phyloP scores from a whole-genome alignment of 2,329 filamentous ascomycete genomes.

The Aspergillus ibericus region DNA sequence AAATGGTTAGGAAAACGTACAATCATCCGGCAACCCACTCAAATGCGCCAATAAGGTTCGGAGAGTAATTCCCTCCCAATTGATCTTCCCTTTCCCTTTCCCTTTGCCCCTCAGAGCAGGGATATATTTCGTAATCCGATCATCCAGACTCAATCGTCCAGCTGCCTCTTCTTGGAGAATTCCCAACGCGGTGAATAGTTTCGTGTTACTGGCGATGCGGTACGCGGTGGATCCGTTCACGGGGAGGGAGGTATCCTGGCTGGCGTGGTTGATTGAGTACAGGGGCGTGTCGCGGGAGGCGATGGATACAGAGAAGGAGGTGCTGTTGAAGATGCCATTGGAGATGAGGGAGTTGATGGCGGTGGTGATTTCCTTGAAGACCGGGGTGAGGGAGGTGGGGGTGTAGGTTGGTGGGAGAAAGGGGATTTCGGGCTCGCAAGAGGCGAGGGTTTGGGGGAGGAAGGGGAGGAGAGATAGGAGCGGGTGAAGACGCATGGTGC shows the following conservation, averaged over 20 bases:
- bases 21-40: conserved; percentile 29
- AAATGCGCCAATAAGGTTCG: conserved; percentile 26
- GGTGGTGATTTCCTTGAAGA: background rate
- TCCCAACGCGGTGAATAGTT: conserved; percentile 28
- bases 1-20: background rate
- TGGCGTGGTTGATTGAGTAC: background rate
- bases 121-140: conserved; percentile 24
- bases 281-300: background rate
- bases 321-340: background rate
- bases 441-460: background rate
- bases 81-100: conserved; percentile 17
- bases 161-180: conserved; percentile 27
- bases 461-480: background rate
- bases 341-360: background rate
- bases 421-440: background rate
- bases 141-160: conserved; percentile 28
- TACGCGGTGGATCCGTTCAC: conserved; percentile 12
- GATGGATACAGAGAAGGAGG: background rate
- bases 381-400: background rate
- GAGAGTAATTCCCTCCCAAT: conserved; percentile 29
- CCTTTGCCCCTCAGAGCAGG: conserved; percentile 7
- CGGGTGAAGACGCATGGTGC: background rate
- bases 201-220: conserved; percentile 30
- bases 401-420: background rate
- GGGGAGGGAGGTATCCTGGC: background rate